Evolutionary conservation across 352 stramenopile genomes (phyloP), one percentile per base, ranked within the genome.

Genomic region (Phytophthora quininea): DNA sequence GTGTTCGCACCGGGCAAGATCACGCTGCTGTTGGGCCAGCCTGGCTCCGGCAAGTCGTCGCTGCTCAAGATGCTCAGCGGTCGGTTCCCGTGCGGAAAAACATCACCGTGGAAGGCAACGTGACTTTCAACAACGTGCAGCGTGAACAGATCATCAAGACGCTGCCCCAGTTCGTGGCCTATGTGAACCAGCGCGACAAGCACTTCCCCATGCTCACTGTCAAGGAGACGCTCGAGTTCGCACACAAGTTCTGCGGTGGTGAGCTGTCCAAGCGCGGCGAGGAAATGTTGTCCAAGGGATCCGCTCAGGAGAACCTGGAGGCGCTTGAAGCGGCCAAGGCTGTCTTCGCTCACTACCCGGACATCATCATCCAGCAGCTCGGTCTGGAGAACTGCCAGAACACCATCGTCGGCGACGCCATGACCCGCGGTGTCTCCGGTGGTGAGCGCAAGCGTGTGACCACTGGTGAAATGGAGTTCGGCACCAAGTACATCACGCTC

Each of bases 401-500:
- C 56, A 87, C 79, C 40, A 82, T 88, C 40, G 69, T 88, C 3
- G 79, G 79, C 7, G 54, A 88, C 55, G 67, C 50, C n/a, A 70
- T 87, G 43, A 48, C 76, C 2, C 72, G 79, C 19, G 82, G 82
- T 15, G 67, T 91, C 33, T 89, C 78, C 7, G 80, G 82, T 31
- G 80, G 82, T 5, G 79, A 90, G 52, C 67, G 77, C 32, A 86
- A 86, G 67, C 78, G 82, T 32, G 78, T 90, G 45, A 90, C 80
- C 4, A 76, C 69, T 2, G 81, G 79, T 35, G 77, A 90, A 74
- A 98, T 99, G 84, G 73, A 96, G 55, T 87, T 94, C 58, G 75
- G 79, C 54, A 73, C 79, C 49, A 83, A 87, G 66, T 87, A 82
- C 55, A 77, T 97, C 30, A 62, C 83, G 15, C 86, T 93, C 51